A percentile compares a stretch with the other conserved stretches of the same genome.
Conservation (phyloP, 148 eudicot genomes). For the Spergularia bocconei region DNA sequence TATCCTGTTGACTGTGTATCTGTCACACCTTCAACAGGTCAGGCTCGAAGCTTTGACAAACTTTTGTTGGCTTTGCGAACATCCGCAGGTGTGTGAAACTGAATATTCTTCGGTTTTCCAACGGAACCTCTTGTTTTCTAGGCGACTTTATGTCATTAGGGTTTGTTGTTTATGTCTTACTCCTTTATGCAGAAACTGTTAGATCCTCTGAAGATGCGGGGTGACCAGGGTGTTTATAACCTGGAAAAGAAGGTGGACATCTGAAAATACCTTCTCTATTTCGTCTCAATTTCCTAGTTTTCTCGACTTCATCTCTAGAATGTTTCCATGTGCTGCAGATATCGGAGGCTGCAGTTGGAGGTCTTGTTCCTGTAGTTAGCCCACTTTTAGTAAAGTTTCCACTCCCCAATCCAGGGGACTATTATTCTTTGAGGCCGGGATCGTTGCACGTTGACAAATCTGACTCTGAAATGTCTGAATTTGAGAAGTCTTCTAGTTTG, state of each 20-base stretch:
- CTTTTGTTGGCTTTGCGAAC: constrained; percentile 38
- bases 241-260: constrained; percentile 56
- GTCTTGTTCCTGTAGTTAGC: constrained; percentile 46
- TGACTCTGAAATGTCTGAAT: constrained; percentile 26
- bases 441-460: constrained; percentile 36
- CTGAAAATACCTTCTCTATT: not conserved
- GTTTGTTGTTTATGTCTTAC: constrained; percentile 1
- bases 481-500: constrained; percentile 45
- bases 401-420: constrained; percentile 50
- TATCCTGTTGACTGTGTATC: not conserved
- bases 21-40: constrained; percentile 18
- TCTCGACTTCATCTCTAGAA: not conserved
- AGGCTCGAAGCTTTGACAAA: constrained; percentile 31
- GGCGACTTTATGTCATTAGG: not conserved
- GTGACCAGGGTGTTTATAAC: constrained; percentile 68
- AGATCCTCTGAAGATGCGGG: constrained; percentile 71
- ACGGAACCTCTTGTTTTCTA: not conserved
- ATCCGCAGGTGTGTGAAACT: constrained; percentile 24
- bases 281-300: not conserved
- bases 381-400: constrained; percentile 47
- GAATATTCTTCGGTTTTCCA: not conserved
- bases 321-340: constrained; percentile 35
- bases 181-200: constrained; percentile 44
- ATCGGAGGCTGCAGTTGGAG: constrained; percentile 46
- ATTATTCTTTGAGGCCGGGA: constrained; percentile 58